Percentiles rank a stretch among this genome's conserved stretches.
These are phyloP conservation scores for Dalbergia cochinchinensis DNA, from an alignment of 306 rosid species.

Conservation along the genomic window DNA sequence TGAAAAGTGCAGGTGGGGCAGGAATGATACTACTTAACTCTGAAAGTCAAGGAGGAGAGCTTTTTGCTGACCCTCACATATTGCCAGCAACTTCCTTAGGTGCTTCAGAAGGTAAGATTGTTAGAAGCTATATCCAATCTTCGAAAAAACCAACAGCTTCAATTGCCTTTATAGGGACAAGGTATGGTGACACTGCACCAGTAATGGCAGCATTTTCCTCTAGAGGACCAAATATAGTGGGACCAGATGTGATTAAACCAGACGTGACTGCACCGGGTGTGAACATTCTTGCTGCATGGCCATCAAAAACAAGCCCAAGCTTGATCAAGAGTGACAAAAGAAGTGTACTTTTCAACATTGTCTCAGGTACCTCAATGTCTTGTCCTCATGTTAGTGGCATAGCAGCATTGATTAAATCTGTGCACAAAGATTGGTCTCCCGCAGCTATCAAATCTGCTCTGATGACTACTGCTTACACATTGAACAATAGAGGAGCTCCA, in stretches of 20 bases:
- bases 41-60: conserved; percentile 65
- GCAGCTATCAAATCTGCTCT: conserved; percentile 80
- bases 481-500: conserved; percentile 58
- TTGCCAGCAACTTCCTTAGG: conserved; percentile 76
- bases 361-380: conserved; percentile 91
- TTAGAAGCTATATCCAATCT: conserved; percentile 48
- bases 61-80: conserved; percentile 70
- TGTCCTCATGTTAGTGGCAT: conserved; percentile 85
- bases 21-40: conserved; percentile 70
- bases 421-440: conserved; percentile 68
- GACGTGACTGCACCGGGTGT: conserved; percentile 88
- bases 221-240: conserved; percentile 67
- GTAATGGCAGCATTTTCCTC: conserved; percentile 78
- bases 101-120: conserved; percentile 54
- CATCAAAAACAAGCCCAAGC: conserved; percentile 61
- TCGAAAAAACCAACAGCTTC: conserved; percentile 55
- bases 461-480: conserved; percentile 74
- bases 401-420: conserved; percentile 64
- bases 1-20: conserved; percentile 66
- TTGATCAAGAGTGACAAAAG: conserved; percentile 59
- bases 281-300: conserved; percentile 84
- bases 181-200: conserved; percentile 65
- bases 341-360: conserved; percentile 61
- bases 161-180: conserved; percentile 62
- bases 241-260: conserved; percentile 70